Percentiles rank a stretch among this genome's conserved stretches.
Evolutionary conservation across 306 rosid genomes (phyloP).

Genomic region (Betula pendula): DNA sequence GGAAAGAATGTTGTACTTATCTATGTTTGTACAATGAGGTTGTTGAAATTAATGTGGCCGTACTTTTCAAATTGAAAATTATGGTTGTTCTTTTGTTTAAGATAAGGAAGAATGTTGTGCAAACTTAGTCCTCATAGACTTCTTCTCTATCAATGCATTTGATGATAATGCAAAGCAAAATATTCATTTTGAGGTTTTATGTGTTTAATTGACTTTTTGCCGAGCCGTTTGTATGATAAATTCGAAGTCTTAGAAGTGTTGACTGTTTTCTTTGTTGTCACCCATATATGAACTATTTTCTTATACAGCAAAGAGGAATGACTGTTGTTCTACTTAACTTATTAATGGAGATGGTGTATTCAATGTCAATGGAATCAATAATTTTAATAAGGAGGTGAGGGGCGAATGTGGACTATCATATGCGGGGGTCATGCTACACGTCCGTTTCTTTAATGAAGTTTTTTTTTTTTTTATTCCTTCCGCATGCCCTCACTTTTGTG

Average conservation of each 20-base stretch:
- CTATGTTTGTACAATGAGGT: not conserved
- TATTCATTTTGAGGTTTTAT: constrained; percentile 12
- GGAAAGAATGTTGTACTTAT: not conserved
- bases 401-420: constrained; percentile 94
- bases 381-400: constrained; percentile 75
- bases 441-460: too few species aligned
- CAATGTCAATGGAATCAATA: constrained; percentile 70
- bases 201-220: constrained; percentile 8
- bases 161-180: constrained; percentile 14
- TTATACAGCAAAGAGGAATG: constrained; percentile 48
- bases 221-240: constrained; percentile 11
- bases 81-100: too few species aligned
- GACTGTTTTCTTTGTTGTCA: not conserved
- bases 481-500: too few species aligned
- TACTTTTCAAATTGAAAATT: not conserved
- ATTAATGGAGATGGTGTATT: constrained; percentile 89
- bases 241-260: not conserved
- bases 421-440: too few species aligned
- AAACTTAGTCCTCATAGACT: not conserved
- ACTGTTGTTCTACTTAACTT: constrained; percentile 75
- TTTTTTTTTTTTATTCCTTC: too few species aligned
- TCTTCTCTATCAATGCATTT: not conserved
- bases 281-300: constrained; percentile 29
- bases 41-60: not conserved
- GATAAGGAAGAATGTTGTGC: not conserved